phyloP scores from a whole-genome alignment of 768 basidiomycete species.

The Coprinopsis cinerea region DNA sequence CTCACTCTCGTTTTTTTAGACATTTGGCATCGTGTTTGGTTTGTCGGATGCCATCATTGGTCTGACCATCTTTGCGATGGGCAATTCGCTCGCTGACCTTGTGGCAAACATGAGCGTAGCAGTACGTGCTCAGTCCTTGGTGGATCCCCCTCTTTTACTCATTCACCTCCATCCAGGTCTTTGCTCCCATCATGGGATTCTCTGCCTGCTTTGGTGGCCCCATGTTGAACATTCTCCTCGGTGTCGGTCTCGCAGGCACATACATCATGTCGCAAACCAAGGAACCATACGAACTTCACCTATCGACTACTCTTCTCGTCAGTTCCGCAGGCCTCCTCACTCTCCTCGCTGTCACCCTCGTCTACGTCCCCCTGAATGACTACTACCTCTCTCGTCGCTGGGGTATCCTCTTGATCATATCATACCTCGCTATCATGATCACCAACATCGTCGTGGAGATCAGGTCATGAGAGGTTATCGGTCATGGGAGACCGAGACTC shows the following conservation, averaged over 20 bases:
- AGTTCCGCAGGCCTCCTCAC: constrained; percentile 77
- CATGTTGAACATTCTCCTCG: constrained; percentile 87
- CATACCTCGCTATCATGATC: constrained; percentile 72
- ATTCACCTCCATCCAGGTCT: constrained; percentile 39
- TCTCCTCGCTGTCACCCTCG: constrained; percentile 67
- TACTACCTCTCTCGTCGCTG: constrained; percentile 76
- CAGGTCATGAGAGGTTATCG: constrained; percentile 13
- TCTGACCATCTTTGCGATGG: constrained; percentile 92
- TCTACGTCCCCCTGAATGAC: constrained; percentile 81
- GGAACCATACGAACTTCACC: constrained; percentile 64
- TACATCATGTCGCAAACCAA: constrained; percentile 67
- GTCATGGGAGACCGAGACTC: background rate
- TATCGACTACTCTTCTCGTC: constrained; percentile 80
- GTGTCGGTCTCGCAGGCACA: constrained; percentile 87
- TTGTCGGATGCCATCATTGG: constrained; percentile 97
- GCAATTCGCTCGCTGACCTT: constrained; percentile 93
- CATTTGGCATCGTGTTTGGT: constrained; percentile 90
- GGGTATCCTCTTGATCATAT: constrained; percentile 73
- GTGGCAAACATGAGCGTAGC: constrained; percentile 97
- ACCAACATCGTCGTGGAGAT: constrained; percentile 79
- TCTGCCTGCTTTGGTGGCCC: constrained; percentile 93
- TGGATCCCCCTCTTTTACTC: background rate
- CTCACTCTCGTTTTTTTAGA: constrained; percentile 38
- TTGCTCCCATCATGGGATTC: constrained; percentile 92
- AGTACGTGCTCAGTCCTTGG: constrained; percentile 37